phyloP scores from a whole-genome alignment of 169 alveolate species.

The Plasmodium gallinaceum region DNA sequence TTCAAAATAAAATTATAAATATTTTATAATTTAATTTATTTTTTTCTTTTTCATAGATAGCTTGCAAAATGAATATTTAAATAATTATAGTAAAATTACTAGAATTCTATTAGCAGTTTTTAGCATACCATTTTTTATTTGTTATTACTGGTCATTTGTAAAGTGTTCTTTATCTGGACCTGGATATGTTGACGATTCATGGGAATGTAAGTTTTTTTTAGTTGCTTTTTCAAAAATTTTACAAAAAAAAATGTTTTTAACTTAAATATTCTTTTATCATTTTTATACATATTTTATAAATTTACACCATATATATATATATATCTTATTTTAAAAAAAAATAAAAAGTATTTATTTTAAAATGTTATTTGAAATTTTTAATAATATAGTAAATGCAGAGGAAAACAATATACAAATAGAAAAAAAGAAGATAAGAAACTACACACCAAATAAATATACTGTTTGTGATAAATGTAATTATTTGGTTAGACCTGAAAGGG shows the following conservation, averaged over 20 bases:
- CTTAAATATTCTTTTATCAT: background rate
- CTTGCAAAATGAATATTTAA: constrained; percentile 58
- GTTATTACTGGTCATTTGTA: constrained; percentile 59
- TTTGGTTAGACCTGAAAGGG: constrained; percentile 70
- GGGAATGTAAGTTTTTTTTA: constrained; percentile 42
- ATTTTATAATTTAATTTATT: background rate
- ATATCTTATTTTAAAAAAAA: background rate
- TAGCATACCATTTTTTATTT: constrained; percentile 48
- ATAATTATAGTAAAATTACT: constrained; percentile 22
- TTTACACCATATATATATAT: background rate
- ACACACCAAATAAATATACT: constrained; percentile 59
- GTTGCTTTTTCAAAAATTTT: no score
- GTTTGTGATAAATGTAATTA: constrained; percentile 54
- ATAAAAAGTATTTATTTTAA: background rate
- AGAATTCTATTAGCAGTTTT: constrained; percentile 18
- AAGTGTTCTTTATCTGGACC: constrained; percentile 42
- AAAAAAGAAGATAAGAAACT: constrained; percentile 46
- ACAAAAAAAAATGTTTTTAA: background rate
- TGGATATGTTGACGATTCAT: constrained; percentile 60
- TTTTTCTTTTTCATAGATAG: constrained; percentile 19
- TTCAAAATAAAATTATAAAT: background rate
- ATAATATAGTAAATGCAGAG: constrained; percentile 47
- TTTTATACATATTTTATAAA: background rate
- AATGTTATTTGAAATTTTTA: background rate
- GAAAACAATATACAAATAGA: constrained; percentile 62